Conservation (phyloP, 768 basidiomycete genomes). For the Rubroboletus pulcherrimus region DNA sequence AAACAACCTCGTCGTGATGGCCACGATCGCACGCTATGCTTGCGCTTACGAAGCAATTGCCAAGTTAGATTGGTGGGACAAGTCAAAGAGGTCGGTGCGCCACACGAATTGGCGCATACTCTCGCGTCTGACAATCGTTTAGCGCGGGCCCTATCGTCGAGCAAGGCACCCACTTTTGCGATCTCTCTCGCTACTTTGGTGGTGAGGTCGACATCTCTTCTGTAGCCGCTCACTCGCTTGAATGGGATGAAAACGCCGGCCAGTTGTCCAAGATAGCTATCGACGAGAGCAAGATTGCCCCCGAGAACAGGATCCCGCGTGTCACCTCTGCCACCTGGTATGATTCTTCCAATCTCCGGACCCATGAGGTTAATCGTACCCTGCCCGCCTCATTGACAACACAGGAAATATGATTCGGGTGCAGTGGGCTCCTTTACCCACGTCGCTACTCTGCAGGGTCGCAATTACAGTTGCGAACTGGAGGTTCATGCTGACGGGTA, state of each 20-base stretch:
- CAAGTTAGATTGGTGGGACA: conserved; percentile 93
- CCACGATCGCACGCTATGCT: conserved; percentile 92
- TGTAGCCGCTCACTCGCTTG: conserved; percentile 82
- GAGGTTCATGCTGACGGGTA: conserved; percentile 95
- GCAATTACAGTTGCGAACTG: conserved; percentile 90
- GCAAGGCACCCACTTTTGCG: conserved; percentile 96
- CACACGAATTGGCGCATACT: background rate
- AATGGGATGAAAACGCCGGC: conserved; percentile 90
- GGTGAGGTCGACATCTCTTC: conserved; percentile 87
- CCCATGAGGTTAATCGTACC: conserved; percentile 9
- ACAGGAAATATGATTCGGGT: conserved; percentile 91
- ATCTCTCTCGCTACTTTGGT: conserved; percentile 95
- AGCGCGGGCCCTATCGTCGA: conserved; percentile 80
- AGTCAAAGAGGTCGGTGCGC: conserved; percentile 71
- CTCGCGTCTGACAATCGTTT: conserved; percentile 4
- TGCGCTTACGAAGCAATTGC: conserved; percentile 78
- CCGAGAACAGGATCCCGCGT: conserved; percentile 90
- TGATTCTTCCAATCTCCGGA: conserved; percentile 24
- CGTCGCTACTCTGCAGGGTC: conserved; percentile 86
- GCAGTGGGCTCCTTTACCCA: conserved; percentile 93
- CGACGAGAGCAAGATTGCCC: conserved; percentile 80
- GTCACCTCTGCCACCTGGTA: conserved; percentile 91
- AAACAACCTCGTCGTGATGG: conserved; percentile 93
- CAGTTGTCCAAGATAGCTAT: conserved; percentile 73
- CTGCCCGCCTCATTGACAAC: conserved; percentile 18